A percentile compares a stretch with the other conserved stretches of the same genome.
These are phyloP conservation scores for Hypoxylon sp. DNA, from an alignment of 2,329 filamentous ascomycete genomes.

Conservation along the genomic window DNA sequence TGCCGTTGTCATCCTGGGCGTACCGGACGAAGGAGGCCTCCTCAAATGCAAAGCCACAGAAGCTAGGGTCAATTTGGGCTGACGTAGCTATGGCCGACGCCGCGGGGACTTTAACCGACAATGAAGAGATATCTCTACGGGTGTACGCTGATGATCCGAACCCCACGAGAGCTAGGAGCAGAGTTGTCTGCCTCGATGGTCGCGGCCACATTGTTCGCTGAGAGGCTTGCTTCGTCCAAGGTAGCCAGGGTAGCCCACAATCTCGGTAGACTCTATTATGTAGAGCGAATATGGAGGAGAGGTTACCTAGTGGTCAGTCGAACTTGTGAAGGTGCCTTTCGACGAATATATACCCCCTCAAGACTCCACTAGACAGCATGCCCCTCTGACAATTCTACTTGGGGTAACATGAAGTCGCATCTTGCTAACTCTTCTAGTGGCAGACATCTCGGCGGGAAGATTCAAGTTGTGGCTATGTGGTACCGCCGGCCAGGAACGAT, in stretches of 20 bases:
- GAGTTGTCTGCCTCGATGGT: conserved; percentile 15
- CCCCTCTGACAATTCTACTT: conserved; percentile 24
- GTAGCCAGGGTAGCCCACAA: neutral
- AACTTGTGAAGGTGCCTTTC: conserved; percentile 18
- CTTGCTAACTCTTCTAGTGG: conserved; percentile 4
- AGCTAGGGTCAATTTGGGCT: conserved; percentile 48
- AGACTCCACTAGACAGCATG: conserved; percentile 23
- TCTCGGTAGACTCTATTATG: neutral
- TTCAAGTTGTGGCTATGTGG: conserved; percentile 20
- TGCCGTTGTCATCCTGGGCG: conserved; percentile 53
- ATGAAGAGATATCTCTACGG: conserved; percentile 32
- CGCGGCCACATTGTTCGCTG: conserved; percentile 34
- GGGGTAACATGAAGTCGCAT: conserved; percentile 39
- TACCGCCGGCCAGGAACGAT: conserved; percentile 17
- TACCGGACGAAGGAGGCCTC: conserved; percentile 55
- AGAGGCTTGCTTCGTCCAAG: conserved; percentile 5
- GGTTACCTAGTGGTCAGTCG: conserved; percentile 13
- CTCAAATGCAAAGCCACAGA: conserved; percentile 56
- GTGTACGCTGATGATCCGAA: conserved; percentile 40
- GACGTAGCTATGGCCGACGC: conserved; percentile 41
- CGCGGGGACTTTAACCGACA: conserved; percentile 41
- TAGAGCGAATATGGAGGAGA: neutral
- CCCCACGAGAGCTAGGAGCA: conserved; percentile 42
- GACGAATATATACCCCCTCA: conserved; percentile 42
- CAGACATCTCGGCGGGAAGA: conserved; percentile 14